Evolutionary conservation across 2,329 filamentous ascomycete species (phyloP).

Genomic region (Talaromyces sp.): DNA sequence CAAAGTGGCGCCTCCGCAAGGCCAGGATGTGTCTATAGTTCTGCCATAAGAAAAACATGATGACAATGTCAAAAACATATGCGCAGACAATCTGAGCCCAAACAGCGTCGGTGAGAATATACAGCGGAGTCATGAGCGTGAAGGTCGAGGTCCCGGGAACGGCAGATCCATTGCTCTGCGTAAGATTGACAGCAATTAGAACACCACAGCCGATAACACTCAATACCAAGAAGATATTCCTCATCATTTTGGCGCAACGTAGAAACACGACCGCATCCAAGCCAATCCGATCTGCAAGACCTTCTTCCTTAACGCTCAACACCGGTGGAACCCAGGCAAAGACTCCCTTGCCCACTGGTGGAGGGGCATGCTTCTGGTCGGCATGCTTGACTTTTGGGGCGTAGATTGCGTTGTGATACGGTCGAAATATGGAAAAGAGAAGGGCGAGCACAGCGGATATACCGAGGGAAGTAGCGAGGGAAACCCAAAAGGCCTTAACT

Average conservation of each 20-base stretch:
- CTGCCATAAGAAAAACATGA: constrained; percentile 79
- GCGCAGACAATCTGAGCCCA: constrained; percentile 58
- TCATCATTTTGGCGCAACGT: constrained; percentile 82
- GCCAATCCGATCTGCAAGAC: constrained; percentile 75
- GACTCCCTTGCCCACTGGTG: constrained; percentile 76
- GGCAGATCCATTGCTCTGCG: constrained; percentile 39
- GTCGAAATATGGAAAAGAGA: constrained; percentile 81
- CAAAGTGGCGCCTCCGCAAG: constrained; percentile 73
- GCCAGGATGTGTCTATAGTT: constrained; percentile 73
- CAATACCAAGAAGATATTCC: constrained; percentile 77
- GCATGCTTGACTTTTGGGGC: constrained; percentile 90
- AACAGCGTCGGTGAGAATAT: constrained; percentile 43
- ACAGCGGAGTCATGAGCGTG: constrained; percentile 48
- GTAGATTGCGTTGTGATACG: constrained; percentile 88
- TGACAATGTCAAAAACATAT: constrained; percentile 65
- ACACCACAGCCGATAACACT: constrained; percentile 68
- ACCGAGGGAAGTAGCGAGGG: constrained; percentile 72
- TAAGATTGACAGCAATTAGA: constrained; percentile 74
- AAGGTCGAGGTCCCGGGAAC: constrained; percentile 29
- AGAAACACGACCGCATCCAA: constrained; percentile 90
- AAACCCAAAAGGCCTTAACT: constrained; percentile 65
- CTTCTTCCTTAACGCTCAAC: constrained; percentile 68
- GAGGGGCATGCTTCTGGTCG: constrained; percentile 83
- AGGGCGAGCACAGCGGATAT: constrained; percentile 69
- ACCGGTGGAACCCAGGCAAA: constrained; percentile 83